phyloP scores from a whole-genome alignment of 352 stramenopile species.

The Poterioochromonas sp. region DNA sequence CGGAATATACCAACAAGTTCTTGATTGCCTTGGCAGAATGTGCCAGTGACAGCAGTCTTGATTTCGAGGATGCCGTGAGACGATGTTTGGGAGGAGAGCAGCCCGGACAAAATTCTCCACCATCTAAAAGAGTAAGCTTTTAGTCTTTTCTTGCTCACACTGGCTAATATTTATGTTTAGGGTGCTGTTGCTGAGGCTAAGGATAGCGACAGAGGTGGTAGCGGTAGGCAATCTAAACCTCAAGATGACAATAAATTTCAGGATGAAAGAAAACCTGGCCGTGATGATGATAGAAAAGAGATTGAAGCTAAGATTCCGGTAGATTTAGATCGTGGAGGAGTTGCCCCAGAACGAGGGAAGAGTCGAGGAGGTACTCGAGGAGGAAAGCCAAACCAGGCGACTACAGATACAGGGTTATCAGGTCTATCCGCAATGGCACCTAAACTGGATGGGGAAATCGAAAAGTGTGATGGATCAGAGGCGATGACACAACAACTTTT shows the following conservation, averaged over 20 bases:
- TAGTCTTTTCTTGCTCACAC: too few species aligned
- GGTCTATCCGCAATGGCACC: neutral
- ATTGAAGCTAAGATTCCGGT: constrained; percentile 23
- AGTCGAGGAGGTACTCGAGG: constrained; percentile 10
- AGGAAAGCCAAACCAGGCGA: constrained; percentile 1
- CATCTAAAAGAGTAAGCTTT: constrained; percentile 1
- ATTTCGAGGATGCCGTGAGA: constrained; percentile 31
- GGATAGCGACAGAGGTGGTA: neutral
- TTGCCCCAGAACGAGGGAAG: constrained; percentile 25
- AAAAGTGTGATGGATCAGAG: constrained; percentile 47
- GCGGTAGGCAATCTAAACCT: neutral
- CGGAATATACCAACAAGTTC: constrained; percentile 73
- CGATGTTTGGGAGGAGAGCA: constrained; percentile 33
- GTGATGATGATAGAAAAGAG: neutral
- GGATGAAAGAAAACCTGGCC: neutral
- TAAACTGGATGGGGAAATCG: constrained; percentile 37
- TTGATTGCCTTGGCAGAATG: constrained; percentile 43
- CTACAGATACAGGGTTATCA: neutral
- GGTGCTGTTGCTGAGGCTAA: neutral
- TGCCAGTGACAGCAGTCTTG: neutral
- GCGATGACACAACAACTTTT: constrained; percentile 53
- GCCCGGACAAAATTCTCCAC: constrained; percentile 39
- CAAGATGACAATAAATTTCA: neutral
- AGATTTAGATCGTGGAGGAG: neutral
- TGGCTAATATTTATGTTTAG: neutral